These are phyloP conservation scores for Penicillium corylophilum DNA, from an alignment of 2,329 filamentous ascomycete species.

Conservation along the genomic window DNA sequence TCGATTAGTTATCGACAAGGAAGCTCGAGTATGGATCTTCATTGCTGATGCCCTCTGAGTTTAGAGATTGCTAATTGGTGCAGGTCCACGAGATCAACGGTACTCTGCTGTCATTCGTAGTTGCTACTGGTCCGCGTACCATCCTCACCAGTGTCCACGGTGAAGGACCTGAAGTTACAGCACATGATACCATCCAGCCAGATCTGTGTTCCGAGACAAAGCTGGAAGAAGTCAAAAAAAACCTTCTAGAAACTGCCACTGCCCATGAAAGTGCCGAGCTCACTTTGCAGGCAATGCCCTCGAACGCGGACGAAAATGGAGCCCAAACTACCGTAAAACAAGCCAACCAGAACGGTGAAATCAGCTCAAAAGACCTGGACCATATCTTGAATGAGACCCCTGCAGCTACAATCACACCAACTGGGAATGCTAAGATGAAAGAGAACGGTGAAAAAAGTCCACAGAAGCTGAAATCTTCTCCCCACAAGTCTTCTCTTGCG, in stretches of 20 bases:
- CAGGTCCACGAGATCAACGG: constrained; percentile 37
- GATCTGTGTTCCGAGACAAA: background rate
- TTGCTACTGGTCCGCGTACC: constrained; percentile 40
- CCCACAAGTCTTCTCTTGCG: background rate
- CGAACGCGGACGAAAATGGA: background rate
- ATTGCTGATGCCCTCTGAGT: background rate
- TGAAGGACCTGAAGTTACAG: background rate
- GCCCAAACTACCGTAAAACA: background rate
- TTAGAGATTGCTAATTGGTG: constrained; percentile 6
- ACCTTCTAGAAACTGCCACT: background rate
- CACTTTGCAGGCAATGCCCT: background rate
- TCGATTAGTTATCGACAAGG: constrained; percentile 42
- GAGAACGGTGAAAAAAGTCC: background rate
- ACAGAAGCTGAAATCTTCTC: background rate
- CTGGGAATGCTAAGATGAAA: background rate
- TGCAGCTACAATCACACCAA: background rate
- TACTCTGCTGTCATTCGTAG: constrained; percentile 34
- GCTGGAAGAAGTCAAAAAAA: background rate
- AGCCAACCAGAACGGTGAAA: background rate
- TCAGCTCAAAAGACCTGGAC: background rate
- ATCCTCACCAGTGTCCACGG: constrained; percentile 26
- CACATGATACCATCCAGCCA: background rate
- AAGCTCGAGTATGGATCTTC: constrained; percentile 37
- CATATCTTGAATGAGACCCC: background rate
- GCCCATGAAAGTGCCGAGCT: background rate